Evolutionary conservation across 495 filamentous ascomycete genomes (phyloP).

Genomic region (Gamarada debralockiae): DNA sequence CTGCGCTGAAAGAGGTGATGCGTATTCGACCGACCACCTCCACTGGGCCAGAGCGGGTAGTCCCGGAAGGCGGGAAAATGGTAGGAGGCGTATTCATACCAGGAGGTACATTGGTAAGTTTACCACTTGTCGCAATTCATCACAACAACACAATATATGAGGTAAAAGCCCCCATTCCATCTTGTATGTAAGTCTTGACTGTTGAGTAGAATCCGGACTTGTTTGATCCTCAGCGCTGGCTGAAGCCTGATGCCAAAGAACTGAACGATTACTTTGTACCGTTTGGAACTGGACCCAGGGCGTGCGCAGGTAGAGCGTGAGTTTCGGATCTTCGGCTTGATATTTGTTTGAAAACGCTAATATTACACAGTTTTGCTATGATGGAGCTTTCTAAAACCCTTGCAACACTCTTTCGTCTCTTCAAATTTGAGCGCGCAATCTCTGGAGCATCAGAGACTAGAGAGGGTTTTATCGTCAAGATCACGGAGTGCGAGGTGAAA

Average conservation of each 20-base stretch:
- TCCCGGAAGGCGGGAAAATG: slow-evolving; percentile 5
- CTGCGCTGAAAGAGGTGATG: slow-evolving; percentile 9
- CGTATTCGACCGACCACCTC: slow-evolving; percentile 15
- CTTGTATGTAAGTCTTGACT: not conserved
- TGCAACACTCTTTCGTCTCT: slow-evolving; percentile 9
- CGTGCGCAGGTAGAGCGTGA: slow-evolving; percentile 10
- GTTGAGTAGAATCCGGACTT: not conserved
- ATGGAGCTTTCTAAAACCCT: slow-evolving; percentile 13
- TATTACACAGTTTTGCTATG: slow-evolving; percentile 5
- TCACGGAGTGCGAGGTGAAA: too few species aligned
- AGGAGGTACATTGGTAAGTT: slow-evolving; percentile 9
- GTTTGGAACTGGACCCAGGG: slow-evolving; percentile 9
- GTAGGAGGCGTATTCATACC: slow-evolving; percentile 7
- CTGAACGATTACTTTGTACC: slow-evolving; percentile 4
- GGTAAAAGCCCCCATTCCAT: not conserved
- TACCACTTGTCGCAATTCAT: slow-evolving; percentile 1
- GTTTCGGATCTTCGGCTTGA: not conserved
- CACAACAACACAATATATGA: slow-evolving; percentile 6
- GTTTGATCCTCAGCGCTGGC: slow-evolving; percentile 17
- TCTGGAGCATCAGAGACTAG: not conserved
- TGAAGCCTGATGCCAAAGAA: not conserved
- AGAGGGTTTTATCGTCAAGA: slow-evolving; percentile 11
- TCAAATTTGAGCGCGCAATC: slow-evolving; percentile 3
- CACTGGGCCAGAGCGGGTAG: slow-evolving; percentile 11
- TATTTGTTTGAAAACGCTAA: not conserved